Evolutionary conservation across 768 basidiomycete genomes (phyloP).

Genomic region (Aureoboletus auriporus): DNA sequence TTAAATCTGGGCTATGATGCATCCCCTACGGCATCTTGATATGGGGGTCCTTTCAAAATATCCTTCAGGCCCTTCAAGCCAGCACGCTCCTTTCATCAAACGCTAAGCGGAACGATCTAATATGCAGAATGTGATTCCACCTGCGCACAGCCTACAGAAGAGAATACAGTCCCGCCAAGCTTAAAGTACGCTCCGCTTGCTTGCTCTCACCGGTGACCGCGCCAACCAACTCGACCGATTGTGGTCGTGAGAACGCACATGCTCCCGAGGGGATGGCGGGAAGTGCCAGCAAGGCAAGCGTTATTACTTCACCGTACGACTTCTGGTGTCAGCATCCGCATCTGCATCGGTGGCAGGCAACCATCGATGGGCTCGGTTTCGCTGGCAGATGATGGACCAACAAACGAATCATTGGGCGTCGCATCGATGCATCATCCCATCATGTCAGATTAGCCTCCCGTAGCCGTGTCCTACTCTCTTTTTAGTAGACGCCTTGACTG

Average conservation of each 20-base stretch:
- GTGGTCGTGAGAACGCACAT: constrained; percentile 1
- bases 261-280: constrained; percentile 20
- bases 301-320: constrained; percentile 20
- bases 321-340: constrained; percentile 10
- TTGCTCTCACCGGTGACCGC: neutral
- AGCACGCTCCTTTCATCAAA: constrained; percentile 34
- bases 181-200: constrained; percentile 10
- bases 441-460: constrained; percentile 22
- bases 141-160: constrained; percentile 21
- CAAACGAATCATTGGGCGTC: constrained; percentile 11
- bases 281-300: constrained; percentile 13
- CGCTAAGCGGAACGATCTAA: constrained; percentile 33
- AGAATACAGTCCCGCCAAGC: constrained; percentile 11
- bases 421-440: constrained; percentile 9
- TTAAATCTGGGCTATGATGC: constrained; percentile 32
- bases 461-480: constrained; percentile 5
- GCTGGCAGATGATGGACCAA: constrained; percentile 25
- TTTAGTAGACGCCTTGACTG: constrained; percentile 13
- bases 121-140: constrained; percentile 30
- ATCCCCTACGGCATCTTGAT: constrained; percentile 32
- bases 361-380: constrained; percentile 8
- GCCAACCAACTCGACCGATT: neutral
- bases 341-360: constrained; percentile 14
- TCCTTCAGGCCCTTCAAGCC: constrained; percentile 17
- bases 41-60: constrained; percentile 22